Evolutionary conservation across 2,329 filamentous ascomycete genomes (phyloP).

Genomic region (Chaetomium strumarium): DNA sequence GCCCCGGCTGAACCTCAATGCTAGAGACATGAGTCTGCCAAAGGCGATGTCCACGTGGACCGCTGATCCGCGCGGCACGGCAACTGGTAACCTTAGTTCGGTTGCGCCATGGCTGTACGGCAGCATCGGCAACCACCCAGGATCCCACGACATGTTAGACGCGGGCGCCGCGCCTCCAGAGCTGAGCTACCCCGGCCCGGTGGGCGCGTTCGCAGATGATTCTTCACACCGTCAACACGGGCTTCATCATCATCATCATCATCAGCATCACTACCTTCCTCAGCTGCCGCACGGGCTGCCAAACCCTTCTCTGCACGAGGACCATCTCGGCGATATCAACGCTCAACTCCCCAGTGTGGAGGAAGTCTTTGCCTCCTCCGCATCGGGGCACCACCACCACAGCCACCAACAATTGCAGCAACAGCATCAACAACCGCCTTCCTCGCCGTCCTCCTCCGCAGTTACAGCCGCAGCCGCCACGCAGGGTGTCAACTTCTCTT

Average conservation of each 20-base stretch:
- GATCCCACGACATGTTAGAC: slow-evolving; percentile 8
- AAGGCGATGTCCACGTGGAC: slow-evolving; percentile 25
- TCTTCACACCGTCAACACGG: slow-evolving; percentile 10
- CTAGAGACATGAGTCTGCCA: slow-evolving; percentile 36
- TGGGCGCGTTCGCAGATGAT: slow-evolving; percentile 21
- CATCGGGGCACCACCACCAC: background rate
- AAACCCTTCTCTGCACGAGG: background rate
- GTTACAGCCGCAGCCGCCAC: background rate
- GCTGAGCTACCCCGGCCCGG: slow-evolving; percentile 30
- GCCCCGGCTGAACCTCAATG: slow-evolving; percentile 51
- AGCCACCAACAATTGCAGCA: background rate
- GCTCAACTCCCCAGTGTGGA: slow-evolving; percentile 6
- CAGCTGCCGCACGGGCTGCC: background rate
- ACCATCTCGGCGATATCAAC: slow-evolving; percentile 2
- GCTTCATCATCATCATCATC: background rate
- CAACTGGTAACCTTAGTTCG: slow-evolving; percentile 47
- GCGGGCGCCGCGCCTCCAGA: slow-evolving; percentile 31
- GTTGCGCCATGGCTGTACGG: slow-evolving; percentile 53
- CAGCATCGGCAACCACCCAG: slow-evolving; percentile 30
- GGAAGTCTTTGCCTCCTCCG: slow-evolving; percentile 1
- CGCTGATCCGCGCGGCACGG: slow-evolving; percentile 26
- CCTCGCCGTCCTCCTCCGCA: background rate
- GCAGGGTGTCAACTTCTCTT: slow-evolving; percentile 8
- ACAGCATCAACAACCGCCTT: background rate
- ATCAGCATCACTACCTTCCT: background rate